phyloP scores from a whole-genome alignment of 31 red algal genomes.

The Asparagopsis taxiformis region DNA sequence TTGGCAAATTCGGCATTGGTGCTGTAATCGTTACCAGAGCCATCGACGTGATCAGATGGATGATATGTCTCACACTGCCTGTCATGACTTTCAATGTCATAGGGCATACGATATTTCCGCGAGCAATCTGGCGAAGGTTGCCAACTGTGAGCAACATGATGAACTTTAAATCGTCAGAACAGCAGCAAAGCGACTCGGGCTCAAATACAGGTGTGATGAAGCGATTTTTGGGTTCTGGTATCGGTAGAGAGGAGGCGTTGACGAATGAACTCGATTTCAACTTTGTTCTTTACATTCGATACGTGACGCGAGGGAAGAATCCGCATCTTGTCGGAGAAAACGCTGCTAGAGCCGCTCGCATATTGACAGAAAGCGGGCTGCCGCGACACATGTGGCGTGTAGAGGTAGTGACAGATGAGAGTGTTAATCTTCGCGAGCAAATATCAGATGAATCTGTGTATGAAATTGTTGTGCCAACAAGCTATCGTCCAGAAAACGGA shows the following conservation, averaged over 20 bases:
- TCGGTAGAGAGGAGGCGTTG: neutral
- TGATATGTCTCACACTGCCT: conserved; percentile 48
- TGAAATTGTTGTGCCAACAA: conserved; percentile 35
- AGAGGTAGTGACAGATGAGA: conserved; percentile 70
- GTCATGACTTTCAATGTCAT: conserved; percentile 52
- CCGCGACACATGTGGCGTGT: conserved; percentile 38
- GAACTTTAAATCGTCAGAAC: no score
- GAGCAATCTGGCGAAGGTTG: conserved; percentile 24
- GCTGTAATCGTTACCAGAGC: conserved; percentile 12
- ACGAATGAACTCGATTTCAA: conserved; percentile 17
- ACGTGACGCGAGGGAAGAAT: conserved; percentile 73
- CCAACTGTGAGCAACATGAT: conserved; percentile 39
- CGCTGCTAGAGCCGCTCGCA: conserved; percentile 28
- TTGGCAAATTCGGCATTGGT: conserved; percentile 12
- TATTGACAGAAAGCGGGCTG: conserved; percentile 33
- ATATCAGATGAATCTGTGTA: conserved; percentile 6
- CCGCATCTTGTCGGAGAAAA: conserved; percentile 34
- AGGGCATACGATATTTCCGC: conserved; percentile 48
- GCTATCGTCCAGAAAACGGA: conserved; percentile 36
- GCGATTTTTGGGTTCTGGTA: neutral
- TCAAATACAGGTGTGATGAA: no score
- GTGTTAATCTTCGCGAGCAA: conserved; percentile 13
- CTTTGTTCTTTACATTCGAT: conserved; percentile 63
- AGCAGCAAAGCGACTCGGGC: no score
- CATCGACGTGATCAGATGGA: conserved; percentile 21